Base-by-base conservation (phyloP, 306 rosid genomes). In the Prosopis cineraria region DNA sequence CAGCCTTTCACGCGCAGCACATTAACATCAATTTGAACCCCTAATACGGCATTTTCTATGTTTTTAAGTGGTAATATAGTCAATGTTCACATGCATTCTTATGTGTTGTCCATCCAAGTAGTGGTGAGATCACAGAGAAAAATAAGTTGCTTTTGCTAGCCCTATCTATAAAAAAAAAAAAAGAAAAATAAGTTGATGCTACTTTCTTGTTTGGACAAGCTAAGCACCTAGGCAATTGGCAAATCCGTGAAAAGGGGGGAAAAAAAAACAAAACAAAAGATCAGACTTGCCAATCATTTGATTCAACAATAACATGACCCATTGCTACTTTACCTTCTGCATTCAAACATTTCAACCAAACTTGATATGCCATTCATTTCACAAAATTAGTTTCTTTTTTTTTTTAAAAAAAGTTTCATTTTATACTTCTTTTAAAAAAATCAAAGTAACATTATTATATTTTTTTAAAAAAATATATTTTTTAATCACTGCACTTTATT, bases 1-100 rank as follows among this genome's bases (percentile, higher is more conserved):
- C n/a, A n/a, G n/a, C n/a, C 27, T 36, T 10, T 37, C 27, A 50
- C 30, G 9, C 11, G 11, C 27, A 0, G 2, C 12, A 67, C 16
- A 39, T 11, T 10, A 10, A 10, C 33, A 31, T 37, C 13, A 66
- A 43, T 33, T 24, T 36, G 19, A 7, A 71, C 20, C 11, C n/a
- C 22, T 24, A 27, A 44, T 33, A 36, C 39, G 33, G 19, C 24
- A 43, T 33, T 13, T 27, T 1, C 20, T 29, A 10, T 45, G 77
- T 27, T 12, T 52, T 70, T 7, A 41, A 52, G 30, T 11, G 64
- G 34, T 27, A 10, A 58, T 2, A 60, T 10, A 60, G 40, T 30
- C 22, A 14, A 43, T 2, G 17, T 11, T 43, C 47, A 43, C 47
- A 74, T 50, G 86, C 29, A 73, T 73, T 74, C 62, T 45, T 64